Percentiles rank a stretch among this genome's conserved stretches.
phyloP scores from a whole-genome alignment of 257 asterid genomes.

The Solanum lignicaule region DNA sequence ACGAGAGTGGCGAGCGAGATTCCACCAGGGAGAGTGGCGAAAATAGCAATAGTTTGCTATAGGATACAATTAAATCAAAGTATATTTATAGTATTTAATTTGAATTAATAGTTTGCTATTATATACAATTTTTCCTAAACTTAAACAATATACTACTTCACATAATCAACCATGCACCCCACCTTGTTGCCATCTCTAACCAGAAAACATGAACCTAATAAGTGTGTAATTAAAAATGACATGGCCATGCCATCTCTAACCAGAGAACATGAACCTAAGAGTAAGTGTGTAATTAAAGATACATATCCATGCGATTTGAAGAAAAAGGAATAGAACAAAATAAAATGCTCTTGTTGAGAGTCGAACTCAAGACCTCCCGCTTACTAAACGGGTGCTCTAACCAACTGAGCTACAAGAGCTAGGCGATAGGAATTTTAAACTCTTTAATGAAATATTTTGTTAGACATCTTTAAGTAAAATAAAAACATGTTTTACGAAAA shows the following conservation, averaged over 20 bases:
- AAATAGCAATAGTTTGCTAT: no score
- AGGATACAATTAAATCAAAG: no score
- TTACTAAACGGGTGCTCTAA: conserved; percentile 98
- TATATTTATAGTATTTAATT: no score
- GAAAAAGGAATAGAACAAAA: neutral
- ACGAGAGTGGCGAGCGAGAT: no score
- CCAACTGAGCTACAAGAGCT: conserved; percentile 68
- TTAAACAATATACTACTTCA: neutral
- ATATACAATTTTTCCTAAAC: no score
- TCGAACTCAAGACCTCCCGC: conserved; percentile 98
- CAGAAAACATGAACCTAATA: no score
- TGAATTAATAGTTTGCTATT: no score
- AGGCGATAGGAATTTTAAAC: neutral
- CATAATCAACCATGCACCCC: neutral
- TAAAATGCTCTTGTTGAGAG: conserved; percentile 51
- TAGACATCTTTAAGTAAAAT: neutral
- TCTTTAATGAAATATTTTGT: rapidly evolving
- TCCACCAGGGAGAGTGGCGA: no score
- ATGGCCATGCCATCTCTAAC: no score
- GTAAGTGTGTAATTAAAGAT: neutral
- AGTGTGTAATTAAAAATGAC: no score
- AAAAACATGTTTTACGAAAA: neutral
- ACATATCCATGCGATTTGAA: neutral
- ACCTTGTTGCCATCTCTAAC: neutral
- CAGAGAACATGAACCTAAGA: no score